These are phyloP conservation scores for Epithemia pelagica DNA, from an alignment of 108 stramenopile genomes.

Conservation along the genomic window DNA sequence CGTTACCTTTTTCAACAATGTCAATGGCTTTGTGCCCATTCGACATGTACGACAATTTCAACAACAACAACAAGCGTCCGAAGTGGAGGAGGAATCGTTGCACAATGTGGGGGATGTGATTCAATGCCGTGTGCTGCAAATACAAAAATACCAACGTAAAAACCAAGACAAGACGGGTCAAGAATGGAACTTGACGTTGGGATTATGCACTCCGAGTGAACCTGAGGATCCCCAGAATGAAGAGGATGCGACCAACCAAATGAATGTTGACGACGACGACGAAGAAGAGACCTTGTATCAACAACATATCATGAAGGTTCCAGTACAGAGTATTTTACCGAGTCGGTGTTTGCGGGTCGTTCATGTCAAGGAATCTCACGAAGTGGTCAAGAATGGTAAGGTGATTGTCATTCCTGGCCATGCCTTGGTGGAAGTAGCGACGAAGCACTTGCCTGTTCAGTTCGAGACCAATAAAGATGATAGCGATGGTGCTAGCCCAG, in stretches of 20 bases:
- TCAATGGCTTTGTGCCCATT: slow-evolving; percentile 52
- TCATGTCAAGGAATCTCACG: not conserved
- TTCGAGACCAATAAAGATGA: slow-evolving; percentile 36
- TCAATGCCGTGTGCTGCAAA: slow-evolving; percentile 49
- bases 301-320: not conserved
- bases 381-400: not conserved
- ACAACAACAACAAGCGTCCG: not conserved
- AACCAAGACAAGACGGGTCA: not conserved
- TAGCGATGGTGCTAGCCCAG: slow-evolving; percentile 5
- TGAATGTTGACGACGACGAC: not conserved
- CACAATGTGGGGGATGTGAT: slow-evolving; percentile 64
- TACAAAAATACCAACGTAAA: too few species aligned
- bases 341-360: not conserved
- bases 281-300: not conserved
- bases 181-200: not conserved
- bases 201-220: too few species aligned
- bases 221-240: too few species aligned
- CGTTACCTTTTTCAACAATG: slow-evolving; percentile 80
- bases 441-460: not conserved
- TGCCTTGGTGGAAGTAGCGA: not conserved
- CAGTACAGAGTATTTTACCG: not conserved
- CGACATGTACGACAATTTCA: not conserved
- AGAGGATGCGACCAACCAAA: not conserved
- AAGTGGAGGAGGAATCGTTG: not conserved
- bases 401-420: not conserved